Conservation (phyloP, 2,329 filamentous ascomycete genomes). For the Ampelomyces quisqualis region DNA sequence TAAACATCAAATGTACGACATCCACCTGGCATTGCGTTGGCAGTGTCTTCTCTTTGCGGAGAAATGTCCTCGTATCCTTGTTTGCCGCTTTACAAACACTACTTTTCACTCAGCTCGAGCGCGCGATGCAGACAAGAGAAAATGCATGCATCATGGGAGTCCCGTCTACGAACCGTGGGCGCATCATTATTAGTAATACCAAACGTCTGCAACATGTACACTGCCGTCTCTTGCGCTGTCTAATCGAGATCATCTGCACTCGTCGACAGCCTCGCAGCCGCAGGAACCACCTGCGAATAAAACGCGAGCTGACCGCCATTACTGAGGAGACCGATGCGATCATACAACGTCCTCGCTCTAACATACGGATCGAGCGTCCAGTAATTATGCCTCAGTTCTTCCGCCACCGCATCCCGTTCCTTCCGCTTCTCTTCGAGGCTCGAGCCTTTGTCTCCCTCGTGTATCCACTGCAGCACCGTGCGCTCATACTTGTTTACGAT, state of each 20-base stretch:
- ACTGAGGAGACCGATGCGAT: slow-evolving; percentile 72
- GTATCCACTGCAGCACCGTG: slow-evolving; percentile 74
- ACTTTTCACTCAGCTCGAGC: too few species aligned
- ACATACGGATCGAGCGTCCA: slow-evolving; percentile 89
- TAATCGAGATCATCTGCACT: slow-evolving; percentile 43
- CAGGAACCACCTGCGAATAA: slow-evolving; percentile 53
- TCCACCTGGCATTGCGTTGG: too few species aligned
- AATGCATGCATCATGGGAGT: too few species aligned
- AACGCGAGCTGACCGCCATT: slow-evolving; percentile 69
- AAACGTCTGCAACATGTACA: background rate
- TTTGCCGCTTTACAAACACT: too few species aligned
- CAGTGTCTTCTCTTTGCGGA: too few species aligned
- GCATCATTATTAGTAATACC: too few species aligned
- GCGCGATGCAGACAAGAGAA: too few species aligned
- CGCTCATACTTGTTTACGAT: slow-evolving; percentile 74
- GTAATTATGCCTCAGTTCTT: slow-evolving; percentile 70
- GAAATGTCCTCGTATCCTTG: too few species aligned
- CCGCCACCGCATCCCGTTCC: slow-evolving; percentile 63
- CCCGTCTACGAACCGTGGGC: too few species aligned
- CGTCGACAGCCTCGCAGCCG: slow-evolving; percentile 20
- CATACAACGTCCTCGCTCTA: slow-evolving; percentile 79
- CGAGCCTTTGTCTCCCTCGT: slow-evolving; percentile 47
- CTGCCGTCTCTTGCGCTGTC: background rate
- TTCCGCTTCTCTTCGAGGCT: slow-evolving; percentile 52
- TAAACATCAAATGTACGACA: too few species aligned